These are phyloP conservation scores for Serpula lacrymans DNA, from an alignment of 768 basidiomycete genomes.

Conservation along the genomic window DNA sequence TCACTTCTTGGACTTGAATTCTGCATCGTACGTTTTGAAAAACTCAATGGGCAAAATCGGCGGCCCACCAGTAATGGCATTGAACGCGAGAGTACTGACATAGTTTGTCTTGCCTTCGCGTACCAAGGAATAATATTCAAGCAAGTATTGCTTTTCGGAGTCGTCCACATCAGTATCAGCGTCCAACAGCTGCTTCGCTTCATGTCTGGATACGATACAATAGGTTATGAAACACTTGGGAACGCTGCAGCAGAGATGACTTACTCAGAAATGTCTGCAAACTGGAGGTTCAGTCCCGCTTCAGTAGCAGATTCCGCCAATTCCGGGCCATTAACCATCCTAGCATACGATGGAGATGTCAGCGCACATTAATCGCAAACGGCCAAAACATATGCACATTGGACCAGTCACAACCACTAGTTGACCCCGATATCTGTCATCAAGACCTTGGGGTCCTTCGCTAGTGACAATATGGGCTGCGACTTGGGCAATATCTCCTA, in stretches of 20 bases:
- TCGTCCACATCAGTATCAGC: conserved; percentile 7
- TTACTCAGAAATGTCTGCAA: conserved; percentile 19
- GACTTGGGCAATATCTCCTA: conserved; percentile 26
- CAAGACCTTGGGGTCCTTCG: conserved; percentile 27
- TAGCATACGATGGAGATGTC: not conserved
- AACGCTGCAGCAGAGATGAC: not conserved
- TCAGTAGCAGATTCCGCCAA: conserved; percentile 21
- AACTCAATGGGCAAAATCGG: no score
- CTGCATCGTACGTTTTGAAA: no score
- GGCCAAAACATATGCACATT: conserved; percentile 5
- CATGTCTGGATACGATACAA: not conserved
- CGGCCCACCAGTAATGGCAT: no score
- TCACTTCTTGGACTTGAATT: no score
- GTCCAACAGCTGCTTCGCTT: conserved; percentile 17
- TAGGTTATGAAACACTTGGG: not conserved
- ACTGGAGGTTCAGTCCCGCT: conserved; percentile 21
- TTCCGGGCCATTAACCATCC: conserved; percentile 19
- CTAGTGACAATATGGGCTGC: conserved; percentile 22
- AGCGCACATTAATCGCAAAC: no score
- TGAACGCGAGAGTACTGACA: no score
- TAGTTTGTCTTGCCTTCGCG: conserved; percentile 30
- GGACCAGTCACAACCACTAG: conserved; percentile 22
- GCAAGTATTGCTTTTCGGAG: conserved; percentile 28
- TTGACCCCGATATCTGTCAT: conserved; percentile 24
- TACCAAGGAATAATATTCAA: conserved; percentile 30